Conservation (phyloP, 2,329 filamentous ascomycete species). For the Hymenoscyphus fructigenus region DNA sequence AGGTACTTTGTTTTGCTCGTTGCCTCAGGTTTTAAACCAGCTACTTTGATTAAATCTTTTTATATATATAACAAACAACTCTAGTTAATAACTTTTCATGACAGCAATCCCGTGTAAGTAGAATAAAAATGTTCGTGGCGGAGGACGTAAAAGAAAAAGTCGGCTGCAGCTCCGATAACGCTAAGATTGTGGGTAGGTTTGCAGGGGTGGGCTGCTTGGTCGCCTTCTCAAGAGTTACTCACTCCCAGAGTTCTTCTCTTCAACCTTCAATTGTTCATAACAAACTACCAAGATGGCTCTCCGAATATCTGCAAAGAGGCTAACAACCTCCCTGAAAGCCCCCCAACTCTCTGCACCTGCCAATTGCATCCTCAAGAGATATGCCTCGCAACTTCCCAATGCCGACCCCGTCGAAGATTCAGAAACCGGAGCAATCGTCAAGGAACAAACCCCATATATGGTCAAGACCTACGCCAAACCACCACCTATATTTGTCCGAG, state of each 20-base stretch:
- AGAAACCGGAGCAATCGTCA: slow-evolving; percentile 70
- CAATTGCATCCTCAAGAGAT: slow-evolving; percentile 31
- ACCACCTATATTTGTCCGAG: slow-evolving; percentile 83
- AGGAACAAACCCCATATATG: slow-evolving; percentile 82
- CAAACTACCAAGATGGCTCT: slow-evolving; percentile 26
- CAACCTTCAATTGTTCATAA: slow-evolving; percentile 3
- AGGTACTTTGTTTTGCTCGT: too few relatives aligned
- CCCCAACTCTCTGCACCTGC: slow-evolving; percentile 23
- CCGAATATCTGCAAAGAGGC: slow-evolving; percentile 34
- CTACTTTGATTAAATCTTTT: too few relatives aligned
- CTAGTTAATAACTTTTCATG: not conserved
- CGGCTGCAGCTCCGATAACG: slow-evolving; percentile 27
- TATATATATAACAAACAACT: not conserved
- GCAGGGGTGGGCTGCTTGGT: slow-evolving; percentile 29
- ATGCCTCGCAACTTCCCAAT: slow-evolving; percentile 53
- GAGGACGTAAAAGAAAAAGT: slow-evolving; percentile 11
- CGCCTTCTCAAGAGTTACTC: slow-evolving; percentile 2
- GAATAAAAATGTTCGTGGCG: not conserved
- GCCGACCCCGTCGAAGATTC: slow-evolving; percentile 74
- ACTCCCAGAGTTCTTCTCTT: not conserved
- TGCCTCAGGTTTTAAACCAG: too few relatives aligned
- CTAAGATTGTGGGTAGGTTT: slow-evolving; percentile 24
- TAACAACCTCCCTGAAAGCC: slow-evolving; percentile 29
- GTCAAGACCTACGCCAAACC: slow-evolving; percentile 93
- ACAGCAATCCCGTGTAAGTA: too few relatives aligned